Base-by-base conservation (phyloP, 169 alveolate genomes). In the Toxoplasma gondii region DNA sequence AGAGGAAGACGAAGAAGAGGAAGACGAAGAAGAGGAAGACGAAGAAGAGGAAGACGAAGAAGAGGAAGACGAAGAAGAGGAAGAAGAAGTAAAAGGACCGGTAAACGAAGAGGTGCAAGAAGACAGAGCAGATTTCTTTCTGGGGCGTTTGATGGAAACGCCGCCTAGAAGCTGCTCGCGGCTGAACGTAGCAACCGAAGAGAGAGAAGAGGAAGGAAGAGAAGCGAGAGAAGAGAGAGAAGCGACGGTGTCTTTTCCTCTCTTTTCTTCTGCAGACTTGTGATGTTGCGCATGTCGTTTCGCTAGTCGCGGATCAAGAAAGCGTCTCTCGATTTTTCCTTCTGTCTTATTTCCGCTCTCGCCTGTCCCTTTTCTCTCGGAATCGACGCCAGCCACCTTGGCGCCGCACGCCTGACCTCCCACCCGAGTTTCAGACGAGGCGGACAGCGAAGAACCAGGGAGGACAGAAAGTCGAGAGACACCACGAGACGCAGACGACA, bases 151-250 rank as follows among this genome's bases (percentile, higher is more conserved):
- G 90, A 82, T 82, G 38, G 90, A 82, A 36, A 82, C 90, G 69
- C 90, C 90, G 69, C 90, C 90, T 4, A 82, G 90, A 12, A 82
- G 64, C 90, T 82, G 90, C 90, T 82, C 90, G 17, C 90, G 90
- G 64, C 90, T 82, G 67, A 82, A 78, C 45, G 24, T 19, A 10
- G 86, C 12, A 78, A 45, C 29, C n/a, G 86, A 31, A 78, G 84
- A 36, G 9, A 36, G 84, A 36, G 45, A 5, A 16, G 45, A 74
- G 84, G 43, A 44, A 12, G 45, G 84, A 2, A 31, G 43, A 31
- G 39, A 36, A 74, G 27, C 12, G 9, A 74, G 41, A 41, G 45
- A 31, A 12, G 39, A 1, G 19, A 36, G 45, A 1, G 5, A 5
- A 10, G 84, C 9, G 45, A 7, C n/a, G 84, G 45, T 12, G 5